Evolutionary conservation across 1,139 yeast species (phyloP).

Genomic region (Pichia sp.): DNA sequence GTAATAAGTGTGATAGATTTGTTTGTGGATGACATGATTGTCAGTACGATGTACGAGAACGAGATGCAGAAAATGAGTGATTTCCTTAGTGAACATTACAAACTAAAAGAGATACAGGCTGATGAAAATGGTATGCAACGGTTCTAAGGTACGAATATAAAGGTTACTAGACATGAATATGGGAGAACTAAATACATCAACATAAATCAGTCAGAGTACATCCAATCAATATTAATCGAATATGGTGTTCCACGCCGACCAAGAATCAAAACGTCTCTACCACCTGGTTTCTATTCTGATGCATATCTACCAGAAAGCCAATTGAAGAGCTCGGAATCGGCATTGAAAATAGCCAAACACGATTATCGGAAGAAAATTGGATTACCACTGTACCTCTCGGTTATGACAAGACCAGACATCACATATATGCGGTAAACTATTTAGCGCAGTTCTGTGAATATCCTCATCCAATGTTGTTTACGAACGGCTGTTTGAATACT

Average conservation of each 20-base stretch:
- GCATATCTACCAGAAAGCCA: neutral
- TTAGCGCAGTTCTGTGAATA: slow-evolving; percentile 1
- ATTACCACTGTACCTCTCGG: slow-evolving; percentile 1
- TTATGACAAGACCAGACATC: slow-evolving; percentile 4
- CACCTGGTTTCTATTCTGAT: neutral
- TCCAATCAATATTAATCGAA: neutral
- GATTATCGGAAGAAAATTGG: slow-evolving; percentile 1
- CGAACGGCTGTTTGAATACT: neutral
- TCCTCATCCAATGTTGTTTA: slow-evolving; percentile 2
- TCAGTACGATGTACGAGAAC: neutral
- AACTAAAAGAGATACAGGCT: neutral
- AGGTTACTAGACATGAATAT: neutral
- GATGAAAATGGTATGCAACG: slow-evolving; percentile 1
- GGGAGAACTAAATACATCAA: neutral
- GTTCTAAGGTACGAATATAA: slow-evolving; percentile 1
- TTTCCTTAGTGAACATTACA: neutral
- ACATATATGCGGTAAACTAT: slow-evolving; percentile 4
- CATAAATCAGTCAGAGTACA: neutral
- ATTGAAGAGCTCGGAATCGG: neutral
- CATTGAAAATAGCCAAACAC: neutral
- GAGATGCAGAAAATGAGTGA: neutral
- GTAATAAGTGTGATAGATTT: neutral
- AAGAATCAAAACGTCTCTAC: neutral
- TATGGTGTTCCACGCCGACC: neutral
- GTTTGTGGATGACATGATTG: slow-evolving; percentile 2